These are phyloP conservation scores for Cutaneotrichosporon sp. DNA, from an alignment of 1,284 basidiomycete species.

Conservation along the genomic window DNA sequence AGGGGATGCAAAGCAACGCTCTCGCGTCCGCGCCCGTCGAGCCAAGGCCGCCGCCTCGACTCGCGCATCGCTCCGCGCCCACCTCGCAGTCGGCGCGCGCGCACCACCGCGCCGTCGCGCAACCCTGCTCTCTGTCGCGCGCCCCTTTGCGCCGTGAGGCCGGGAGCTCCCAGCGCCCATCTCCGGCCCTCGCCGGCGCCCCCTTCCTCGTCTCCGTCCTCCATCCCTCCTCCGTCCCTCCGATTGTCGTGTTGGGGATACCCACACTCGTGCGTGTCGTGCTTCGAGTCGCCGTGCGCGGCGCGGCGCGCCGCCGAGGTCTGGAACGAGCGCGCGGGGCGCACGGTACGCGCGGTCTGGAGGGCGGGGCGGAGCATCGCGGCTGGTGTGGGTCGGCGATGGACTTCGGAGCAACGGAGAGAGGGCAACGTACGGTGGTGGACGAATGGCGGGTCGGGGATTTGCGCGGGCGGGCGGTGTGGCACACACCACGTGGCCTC, in stretches of 20 bases:
- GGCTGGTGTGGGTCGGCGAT: constrained; percentile 1
- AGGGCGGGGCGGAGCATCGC: constrained; percentile 25
- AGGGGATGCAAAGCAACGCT: too few species aligned
- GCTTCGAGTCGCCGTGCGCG: constrained; percentile 24
- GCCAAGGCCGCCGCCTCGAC: too few species aligned
- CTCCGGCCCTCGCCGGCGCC: too few species aligned
- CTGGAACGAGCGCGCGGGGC: constrained; percentile 11
- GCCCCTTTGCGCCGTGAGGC: too few species aligned
- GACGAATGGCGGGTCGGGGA: constrained; percentile 8
- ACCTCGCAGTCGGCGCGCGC: too few species aligned
- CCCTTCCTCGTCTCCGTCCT: not conserved
- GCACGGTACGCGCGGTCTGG: constrained; percentile 13
- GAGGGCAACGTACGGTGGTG: not conserved
- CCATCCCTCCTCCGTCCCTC: not conserved
- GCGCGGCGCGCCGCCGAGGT: constrained; percentile 26
- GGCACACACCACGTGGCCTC: constrained; percentile 3
- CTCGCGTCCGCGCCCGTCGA: too few species aligned
- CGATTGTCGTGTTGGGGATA: too few species aligned
- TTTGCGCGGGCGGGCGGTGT: not conserved
- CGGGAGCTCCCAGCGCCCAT: too few species aligned
- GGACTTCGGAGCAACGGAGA: not conserved
- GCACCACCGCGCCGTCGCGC: too few species aligned
- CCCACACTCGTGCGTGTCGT: constrained; percentile 37
- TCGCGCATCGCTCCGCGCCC: too few species aligned
- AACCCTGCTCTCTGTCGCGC: too few species aligned